These are phyloP conservation scores for Karstenula rhodostoma DNA, from an alignment of 2,329 filamentous ascomycete genomes.

Conservation along the genomic window DNA sequence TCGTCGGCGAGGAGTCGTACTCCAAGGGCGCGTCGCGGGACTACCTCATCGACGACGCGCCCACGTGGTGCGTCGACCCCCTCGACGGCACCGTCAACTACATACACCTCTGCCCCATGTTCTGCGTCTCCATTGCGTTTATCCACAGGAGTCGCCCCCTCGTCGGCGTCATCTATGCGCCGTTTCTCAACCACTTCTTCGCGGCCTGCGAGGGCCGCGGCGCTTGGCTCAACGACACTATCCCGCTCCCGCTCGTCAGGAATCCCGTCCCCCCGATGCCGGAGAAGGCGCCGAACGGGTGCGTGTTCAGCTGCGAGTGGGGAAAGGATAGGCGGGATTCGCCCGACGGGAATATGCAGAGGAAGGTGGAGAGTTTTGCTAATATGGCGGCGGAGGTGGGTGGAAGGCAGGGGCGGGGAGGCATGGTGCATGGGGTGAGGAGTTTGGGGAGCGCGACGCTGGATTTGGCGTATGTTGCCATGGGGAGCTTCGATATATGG, in stretches of 20 bases:
- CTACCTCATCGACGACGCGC: constrained; percentile 70
- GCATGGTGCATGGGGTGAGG: constrained; percentile 80
- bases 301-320: constrained; percentile 80
- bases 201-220: constrained; percentile 71
- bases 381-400: constrained; percentile 76
- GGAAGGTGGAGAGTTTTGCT: constrained; percentile 77
- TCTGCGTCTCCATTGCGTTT: constrained; percentile 80
- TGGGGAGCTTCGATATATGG: constrained; percentile 81
- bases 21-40: constrained; percentile 71
- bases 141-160: constrained; percentile 66
- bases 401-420: constrained; percentile 70
- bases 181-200: constrained; percentile 74
- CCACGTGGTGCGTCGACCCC: constrained; percentile 81
- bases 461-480: constrained; percentile 77
- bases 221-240: constrained; percentile 73
- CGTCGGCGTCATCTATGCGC: constrained; percentile 77
- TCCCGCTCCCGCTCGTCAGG: constrained; percentile 68
- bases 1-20: constrained; percentile 81
- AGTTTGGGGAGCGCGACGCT: constrained; percentile 77
- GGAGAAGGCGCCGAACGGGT: constrained; percentile 69
- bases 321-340: constrained; percentile 76
- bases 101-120: constrained; percentile 82
- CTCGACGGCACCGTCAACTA: constrained; percentile 83
- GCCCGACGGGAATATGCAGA: constrained; percentile 71
- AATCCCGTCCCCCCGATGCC: constrained; percentile 71